Evolutionary conservation across 805 yeast species (phyloP).

Genomic region (Metschnikowia dekortorum): DNA sequence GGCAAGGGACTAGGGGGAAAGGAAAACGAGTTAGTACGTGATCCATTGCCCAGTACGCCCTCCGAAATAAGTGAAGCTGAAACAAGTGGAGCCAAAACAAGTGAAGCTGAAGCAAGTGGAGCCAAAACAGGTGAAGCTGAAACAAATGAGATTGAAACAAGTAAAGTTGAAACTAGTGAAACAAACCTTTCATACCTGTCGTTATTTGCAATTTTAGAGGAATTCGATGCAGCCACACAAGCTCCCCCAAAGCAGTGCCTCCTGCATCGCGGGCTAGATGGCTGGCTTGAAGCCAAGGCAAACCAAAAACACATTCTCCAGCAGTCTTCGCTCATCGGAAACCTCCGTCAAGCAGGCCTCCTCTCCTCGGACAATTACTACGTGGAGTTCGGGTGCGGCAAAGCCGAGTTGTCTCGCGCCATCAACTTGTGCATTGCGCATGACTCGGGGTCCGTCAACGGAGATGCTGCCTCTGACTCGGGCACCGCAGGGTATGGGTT

Average conservation of each 20-base stretch:
- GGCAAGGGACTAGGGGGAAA: background rate
- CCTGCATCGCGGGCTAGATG: slow-evolving; percentile 28
- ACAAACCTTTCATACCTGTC: background rate
- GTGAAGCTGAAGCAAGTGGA: no score
- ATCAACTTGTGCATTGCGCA: slow-evolving; percentile 37
- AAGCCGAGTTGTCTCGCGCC: slow-evolving; percentile 76
- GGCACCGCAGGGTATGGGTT: slow-evolving; percentile 35
- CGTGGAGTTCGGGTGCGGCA: slow-evolving; percentile 88
- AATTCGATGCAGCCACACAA: slow-evolving; percentile 8
- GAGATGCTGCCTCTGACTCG: background rate
- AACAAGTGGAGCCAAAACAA: no score
- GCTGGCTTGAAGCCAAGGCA: slow-evolving; percentile 45
- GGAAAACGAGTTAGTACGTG: no score
- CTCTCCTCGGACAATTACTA: slow-evolving; percentile 36
- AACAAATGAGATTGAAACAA: no score
- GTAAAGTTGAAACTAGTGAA: no score
- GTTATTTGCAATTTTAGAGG: slow-evolving; percentile 1
- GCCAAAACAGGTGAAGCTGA: no score
- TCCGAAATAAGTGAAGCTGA: no score
- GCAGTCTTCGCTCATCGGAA: slow-evolving; percentile 76
- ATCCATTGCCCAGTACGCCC: no score
- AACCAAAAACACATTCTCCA: slow-evolving; percentile 77
- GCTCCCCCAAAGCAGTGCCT: slow-evolving; percentile 16
- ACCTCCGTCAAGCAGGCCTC: slow-evolving; percentile 42
- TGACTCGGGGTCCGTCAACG: slow-evolving; percentile 8